A percentile compares a stretch with the other conserved stretches of the same genome.
Evolutionary conservation across 345 rosid genomes (phyloP).

Genomic region (Carallia brachiata): DNA sequence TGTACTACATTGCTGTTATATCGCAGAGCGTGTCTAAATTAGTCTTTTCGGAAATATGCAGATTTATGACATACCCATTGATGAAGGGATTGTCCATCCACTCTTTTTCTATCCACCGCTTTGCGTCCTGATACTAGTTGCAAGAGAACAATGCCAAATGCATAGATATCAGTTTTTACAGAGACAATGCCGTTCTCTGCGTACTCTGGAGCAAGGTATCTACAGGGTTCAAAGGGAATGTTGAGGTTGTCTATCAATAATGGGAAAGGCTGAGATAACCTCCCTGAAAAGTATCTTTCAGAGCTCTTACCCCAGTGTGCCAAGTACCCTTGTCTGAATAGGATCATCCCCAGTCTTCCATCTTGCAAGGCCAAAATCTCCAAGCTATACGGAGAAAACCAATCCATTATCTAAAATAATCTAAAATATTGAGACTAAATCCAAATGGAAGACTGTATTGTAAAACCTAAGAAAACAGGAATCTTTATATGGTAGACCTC

Average conservation of each 20-base stretch:
- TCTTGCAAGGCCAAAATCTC: conserved; percentile 72
- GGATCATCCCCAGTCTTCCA: conserved; percentile 54
- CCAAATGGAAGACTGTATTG: neutral
- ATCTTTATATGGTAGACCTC: neutral
- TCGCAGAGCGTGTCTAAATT: no score
- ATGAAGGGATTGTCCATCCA: conserved; percentile 39
- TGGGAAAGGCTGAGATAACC: neutral
- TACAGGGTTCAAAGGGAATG: conserved; percentile 19
- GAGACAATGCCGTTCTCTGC: conserved; percentile 59
- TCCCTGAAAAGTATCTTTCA: neutral
- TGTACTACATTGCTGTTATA: no score
- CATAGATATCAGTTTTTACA: conserved; percentile 58
- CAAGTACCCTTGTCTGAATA: conserved; percentile 53
- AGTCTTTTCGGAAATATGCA: neutral
- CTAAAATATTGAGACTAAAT: neutral
- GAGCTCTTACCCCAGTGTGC: conserved; percentile 54
- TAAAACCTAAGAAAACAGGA: neutral
- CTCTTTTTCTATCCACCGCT: conserved; percentile 26
- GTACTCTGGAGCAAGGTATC: conserved; percentile 66
- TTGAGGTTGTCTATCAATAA: neutral
- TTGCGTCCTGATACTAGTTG: conserved; percentile 58
- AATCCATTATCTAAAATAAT: conserved; percentile 10
- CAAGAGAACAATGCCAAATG: conserved; percentile 54
- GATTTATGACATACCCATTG: conserved; percentile 47
- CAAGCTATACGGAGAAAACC: conserved; percentile 37